These are phyloP conservation scores for Hericium erinaceus DNA, from an alignment of 768 basidiomycete species.

Conservation along the genomic window DNA sequence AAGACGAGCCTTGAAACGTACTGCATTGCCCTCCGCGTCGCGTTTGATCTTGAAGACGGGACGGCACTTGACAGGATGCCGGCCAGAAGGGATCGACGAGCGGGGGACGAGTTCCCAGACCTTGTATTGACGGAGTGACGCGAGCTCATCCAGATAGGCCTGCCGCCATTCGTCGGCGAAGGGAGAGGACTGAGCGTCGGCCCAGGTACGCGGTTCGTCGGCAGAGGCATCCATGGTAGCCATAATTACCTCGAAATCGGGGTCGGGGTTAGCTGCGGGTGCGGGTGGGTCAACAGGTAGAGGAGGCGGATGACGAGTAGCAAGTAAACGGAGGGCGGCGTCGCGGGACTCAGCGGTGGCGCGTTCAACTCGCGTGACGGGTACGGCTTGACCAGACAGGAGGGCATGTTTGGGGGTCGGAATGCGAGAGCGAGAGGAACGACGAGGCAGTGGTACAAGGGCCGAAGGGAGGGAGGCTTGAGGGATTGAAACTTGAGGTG, in stretches of 20 bases:
- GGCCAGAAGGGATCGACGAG: background rate
- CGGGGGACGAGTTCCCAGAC: background rate
- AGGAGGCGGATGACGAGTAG: too few species aligned
- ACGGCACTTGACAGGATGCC: constrained; percentile 2
- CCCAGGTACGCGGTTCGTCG: background rate
- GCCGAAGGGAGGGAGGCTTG: too few species aligned
- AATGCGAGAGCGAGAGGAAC: background rate
- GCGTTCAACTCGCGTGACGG: background rate
- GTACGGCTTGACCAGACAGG: background rate
- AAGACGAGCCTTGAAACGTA: constrained; percentile 24
- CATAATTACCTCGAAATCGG: background rate
- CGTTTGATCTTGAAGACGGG: constrained; percentile 26
- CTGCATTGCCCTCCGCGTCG: constrained; percentile 18
- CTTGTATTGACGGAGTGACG: too few species aligned
- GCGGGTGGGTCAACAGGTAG: too few species aligned
- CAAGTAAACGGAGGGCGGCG: too few species aligned
- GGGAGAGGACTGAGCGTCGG: background rate
- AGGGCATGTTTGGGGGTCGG: background rate
- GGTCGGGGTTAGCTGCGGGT: background rate
- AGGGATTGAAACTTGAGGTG: too few species aligned
- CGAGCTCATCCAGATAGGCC: background rate
- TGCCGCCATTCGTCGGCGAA: background rate
- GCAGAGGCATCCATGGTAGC: background rate
- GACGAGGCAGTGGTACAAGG: background rate
- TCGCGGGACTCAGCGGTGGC: background rate